These are phyloP conservation scores for Fusarium irregulare DNA, from an alignment of 2,329 filamentous ascomycete species.

Conservation along the genomic window DNA sequence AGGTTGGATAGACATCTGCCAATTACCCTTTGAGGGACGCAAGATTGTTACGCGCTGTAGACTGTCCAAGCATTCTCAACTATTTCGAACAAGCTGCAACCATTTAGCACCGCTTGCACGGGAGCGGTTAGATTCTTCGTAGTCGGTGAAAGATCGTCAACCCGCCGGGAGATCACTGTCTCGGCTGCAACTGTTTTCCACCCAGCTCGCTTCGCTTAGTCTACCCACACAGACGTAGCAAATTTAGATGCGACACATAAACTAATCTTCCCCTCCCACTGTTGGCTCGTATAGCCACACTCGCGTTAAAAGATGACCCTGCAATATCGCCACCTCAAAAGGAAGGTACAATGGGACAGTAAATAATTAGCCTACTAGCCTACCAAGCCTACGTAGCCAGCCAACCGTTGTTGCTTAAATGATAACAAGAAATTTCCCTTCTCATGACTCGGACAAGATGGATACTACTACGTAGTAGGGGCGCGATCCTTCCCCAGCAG, in stretches of 20 bases:
- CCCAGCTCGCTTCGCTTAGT: not conserved
- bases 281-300: not conserved
- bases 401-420: too few relatives aligned
- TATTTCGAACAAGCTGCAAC: not conserved
- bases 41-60: not conserved
- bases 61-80: not conserved
- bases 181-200: not conserved
- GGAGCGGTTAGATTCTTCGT: too few relatives aligned
- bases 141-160: not conserved
- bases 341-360: not conserved
- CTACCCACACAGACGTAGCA: not conserved
- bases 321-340: not conserved
- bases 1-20: not conserved
- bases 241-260: not conserved
- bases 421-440: fast-evolving
- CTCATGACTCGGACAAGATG: not conserved
- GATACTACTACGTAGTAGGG: not conserved
- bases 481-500: too few relatives aligned
- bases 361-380: not conserved
- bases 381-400: not conserved
- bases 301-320: not conserved
- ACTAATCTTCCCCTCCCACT: not conserved
- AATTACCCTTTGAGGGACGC: not conserved
- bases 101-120: not conserved
- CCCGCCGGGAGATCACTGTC: not conserved